Base-by-base conservation (phyloP, 116 monocot genomes). In the Posidonia oceanica region DNA sequence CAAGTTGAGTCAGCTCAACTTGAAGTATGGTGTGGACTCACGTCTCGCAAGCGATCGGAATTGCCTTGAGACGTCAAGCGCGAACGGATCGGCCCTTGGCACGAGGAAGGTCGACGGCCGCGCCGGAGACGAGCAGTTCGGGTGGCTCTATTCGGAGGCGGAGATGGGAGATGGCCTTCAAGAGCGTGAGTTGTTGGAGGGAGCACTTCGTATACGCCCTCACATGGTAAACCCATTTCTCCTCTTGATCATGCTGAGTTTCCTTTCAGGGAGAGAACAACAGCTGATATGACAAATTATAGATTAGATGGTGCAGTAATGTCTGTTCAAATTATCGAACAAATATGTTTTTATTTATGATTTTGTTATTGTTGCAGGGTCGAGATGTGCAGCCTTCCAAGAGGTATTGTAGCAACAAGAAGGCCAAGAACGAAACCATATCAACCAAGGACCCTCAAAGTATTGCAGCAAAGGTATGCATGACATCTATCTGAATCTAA, bases 361-460 rank as follows among this genome's bases (percentile, higher is more conserved):
- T 69, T 36, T 38, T 57, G 39, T 36, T 38, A 16, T 54, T 38
- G 3, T 58, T 38, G 38, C 12, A 74, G 66, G 66, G 29, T 22
- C 66, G 74, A 66, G 66, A 66, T 8, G 65, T 53, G 38, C 56
- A 39, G 37, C 52, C 54, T 40, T 63, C 72, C 13, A 74, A 74
- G 64, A 74, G 66, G 56, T 81, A 83, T 14, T 81, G 55, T 39
- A 13, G 58, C 21, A 75, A n/a, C 39, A 88, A 69, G 71, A 86
- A 87, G 66, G 29, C 59, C 14, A 88, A 87, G 75, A 41, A 44
- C 41, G 82, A 77, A 72, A 29, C 62, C 18, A 29, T 74, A 36
- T 41, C 73, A 62, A 77, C 82, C 40, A 96, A 96, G 77, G 96
- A 96, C 15, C 84, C 96, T 56, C 96, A 96, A 61, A 96, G 96